Percentiles rank a stretch among this genome's conserved stretches.
Conservation (phyloP, 2,329 filamentous ascomycete species). For the Aspergillus costaricaensis region DNA sequence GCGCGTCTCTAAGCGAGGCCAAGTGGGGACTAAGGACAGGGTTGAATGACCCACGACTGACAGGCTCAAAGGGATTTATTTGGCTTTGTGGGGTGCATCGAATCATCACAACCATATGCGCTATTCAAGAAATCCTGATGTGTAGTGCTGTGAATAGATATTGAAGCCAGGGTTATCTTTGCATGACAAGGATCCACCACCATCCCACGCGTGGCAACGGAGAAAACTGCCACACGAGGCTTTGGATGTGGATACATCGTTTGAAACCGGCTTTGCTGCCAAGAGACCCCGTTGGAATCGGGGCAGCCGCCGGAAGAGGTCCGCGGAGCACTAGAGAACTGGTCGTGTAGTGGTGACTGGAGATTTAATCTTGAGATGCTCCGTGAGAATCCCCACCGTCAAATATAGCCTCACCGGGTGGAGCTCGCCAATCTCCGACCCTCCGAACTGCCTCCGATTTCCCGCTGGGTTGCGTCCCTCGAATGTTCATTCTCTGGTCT, state of each 20-base stretch:
- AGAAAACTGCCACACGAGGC: no score
- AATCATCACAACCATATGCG: not conserved
- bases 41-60: not conserved
- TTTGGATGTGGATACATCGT: no score
- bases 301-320: not conserved
- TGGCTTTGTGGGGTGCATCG: not conserved
- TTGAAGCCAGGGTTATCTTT: no score
- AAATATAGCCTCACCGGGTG: not conserved
- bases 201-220: no score
- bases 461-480: not conserved
- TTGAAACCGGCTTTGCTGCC: not conserved
- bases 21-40: not conserved
- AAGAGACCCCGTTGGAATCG: not conserved
- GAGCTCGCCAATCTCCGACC: not conserved
- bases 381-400: not conserved
- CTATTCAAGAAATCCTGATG: no score
- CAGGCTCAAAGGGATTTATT: not conserved
- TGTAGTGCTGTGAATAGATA: no score
- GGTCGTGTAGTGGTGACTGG: not conserved
- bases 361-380: no score
- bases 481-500: slow-evolving; percentile 2
- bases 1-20: not conserved
- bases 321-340: not conserved
- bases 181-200: no score
- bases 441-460: not conserved